phyloP scores from a whole-genome alignment of 73 alveolate species.

The Breviolum minutum region DNA sequence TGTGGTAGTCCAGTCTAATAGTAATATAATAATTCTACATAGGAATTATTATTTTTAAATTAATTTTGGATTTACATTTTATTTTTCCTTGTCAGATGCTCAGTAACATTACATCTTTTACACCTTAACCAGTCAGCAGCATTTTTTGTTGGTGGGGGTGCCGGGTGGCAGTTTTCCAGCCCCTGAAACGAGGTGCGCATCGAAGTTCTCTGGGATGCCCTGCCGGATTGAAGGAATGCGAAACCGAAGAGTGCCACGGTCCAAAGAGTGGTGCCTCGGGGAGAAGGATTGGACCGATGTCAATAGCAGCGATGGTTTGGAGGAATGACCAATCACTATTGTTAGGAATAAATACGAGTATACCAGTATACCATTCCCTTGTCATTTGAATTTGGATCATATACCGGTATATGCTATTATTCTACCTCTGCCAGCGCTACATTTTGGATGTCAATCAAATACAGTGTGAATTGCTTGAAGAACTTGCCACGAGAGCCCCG shows the following conservation, averaged over 20 bases:
- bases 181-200: neutral
- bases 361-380: too few relatives aligned
- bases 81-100: neutral
- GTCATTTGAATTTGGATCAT: too few relatives aligned
- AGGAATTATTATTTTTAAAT: too few relatives aligned
- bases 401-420: too few relatives aligned
- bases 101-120: neutral
- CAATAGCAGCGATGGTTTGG: neutral
- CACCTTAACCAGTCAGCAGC: neutral
- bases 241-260: conserved; percentile 48
- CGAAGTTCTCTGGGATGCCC: neutral
- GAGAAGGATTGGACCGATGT: neutral
- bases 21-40: too few relatives aligned
- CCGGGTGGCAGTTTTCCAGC: too few relatives aligned
- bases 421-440: too few relatives aligned
- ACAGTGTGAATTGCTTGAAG: too few relatives aligned
- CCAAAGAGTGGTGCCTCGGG: conserved; percentile 65
- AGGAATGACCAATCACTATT: too few relatives aligned
- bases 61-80: neutral
- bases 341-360: too few relatives aligned
- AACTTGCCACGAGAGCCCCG: neutral
- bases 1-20: too few relatives aligned
- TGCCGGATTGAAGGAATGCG: conserved; percentile 44
- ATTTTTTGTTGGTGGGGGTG: neutral
- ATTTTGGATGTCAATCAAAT: too few relatives aligned